phyloP scores from a whole-genome alignment of 768 basidiomycete species.

The Tulasnella sp. region DNA sequence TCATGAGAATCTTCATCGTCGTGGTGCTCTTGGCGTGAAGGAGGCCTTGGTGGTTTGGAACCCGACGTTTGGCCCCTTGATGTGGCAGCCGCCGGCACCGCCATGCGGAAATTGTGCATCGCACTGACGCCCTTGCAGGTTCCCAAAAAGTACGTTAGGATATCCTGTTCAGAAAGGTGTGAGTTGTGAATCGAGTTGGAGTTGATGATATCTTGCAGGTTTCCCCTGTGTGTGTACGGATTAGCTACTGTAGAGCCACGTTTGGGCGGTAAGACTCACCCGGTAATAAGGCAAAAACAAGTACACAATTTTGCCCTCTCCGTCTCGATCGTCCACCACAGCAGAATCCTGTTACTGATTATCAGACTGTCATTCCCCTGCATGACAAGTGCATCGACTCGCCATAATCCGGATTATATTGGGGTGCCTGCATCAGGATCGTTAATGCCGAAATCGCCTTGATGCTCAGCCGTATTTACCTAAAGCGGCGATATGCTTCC shows the following conservation, averaged over 20 bases:
- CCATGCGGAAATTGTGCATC: conserved; percentile 80
- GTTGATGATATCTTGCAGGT: conserved; percentile 94
- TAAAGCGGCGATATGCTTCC: conserved; percentile 93
- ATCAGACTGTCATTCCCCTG: conserved; percentile 23
- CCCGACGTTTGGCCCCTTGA: conserved; percentile 32
- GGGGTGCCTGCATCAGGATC: conserved; percentile 63
- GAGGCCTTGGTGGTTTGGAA: conserved; percentile 24
- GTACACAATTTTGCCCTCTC: conserved; percentile 93
- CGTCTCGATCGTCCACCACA: conserved; percentile 90
- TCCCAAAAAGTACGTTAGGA: conserved; percentile 88
- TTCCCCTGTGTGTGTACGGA: conserved; percentile 64
- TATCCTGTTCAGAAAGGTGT: conserved; percentile 84
- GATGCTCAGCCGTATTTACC: conserved; percentile 54
- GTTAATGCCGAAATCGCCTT: neutral
- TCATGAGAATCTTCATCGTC: conserved; percentile 49
- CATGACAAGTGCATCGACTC: conserved; percentile 38
- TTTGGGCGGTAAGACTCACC: conserved; percentile 47
- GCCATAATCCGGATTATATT: conserved; percentile 96
- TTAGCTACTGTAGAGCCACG: neutral
- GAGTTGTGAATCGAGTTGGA: conserved; percentile 78
- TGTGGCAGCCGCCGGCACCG: conserved; percentile 36
- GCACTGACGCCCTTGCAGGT: conserved; percentile 93
- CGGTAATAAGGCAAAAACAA: conserved; percentile 94
- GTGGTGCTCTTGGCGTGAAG: conserved; percentile 27
- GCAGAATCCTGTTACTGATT: conserved; percentile 72